Percentiles rank a stretch among this genome's conserved stretches.
These are phyloP conservation scores for Yamadazyma diddensiae DNA, from an alignment of 1,139 yeast species.

Conservation along the genomic window DNA sequence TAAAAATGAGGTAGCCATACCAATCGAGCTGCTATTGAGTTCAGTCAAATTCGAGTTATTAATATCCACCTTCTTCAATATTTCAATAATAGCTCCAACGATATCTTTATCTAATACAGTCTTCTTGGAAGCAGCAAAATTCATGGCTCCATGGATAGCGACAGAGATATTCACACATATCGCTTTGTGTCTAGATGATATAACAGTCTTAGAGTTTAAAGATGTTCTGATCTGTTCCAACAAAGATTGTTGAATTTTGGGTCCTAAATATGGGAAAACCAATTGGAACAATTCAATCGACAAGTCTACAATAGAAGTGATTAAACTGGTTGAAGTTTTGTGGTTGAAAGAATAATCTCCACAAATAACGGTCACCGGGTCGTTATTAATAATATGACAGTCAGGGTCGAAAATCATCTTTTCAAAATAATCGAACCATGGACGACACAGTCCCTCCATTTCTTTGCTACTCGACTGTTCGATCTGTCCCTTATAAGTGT, in stretches of 20 bases:
- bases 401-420: conserved; percentile 21
- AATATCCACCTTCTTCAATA: conserved; percentile 48
- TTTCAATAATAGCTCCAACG: conserved; percentile 51
- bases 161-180: conserved; percentile 59
- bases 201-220: conserved; percentile 26
- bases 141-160: conserved; percentile 59
- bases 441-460: conserved; percentile 3
- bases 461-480: conserved; percentile 8
- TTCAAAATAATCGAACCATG: conserved; percentile 39
- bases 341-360: conserved; percentile 25
- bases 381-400: conserved; percentile 31
- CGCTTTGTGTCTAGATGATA: conserved; percentile 43
- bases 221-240: conserved; percentile 73
- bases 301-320: conserved; percentile 65
- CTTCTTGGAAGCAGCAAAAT: conserved; percentile 26
- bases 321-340: conserved; percentile 28
- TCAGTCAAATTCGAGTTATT: conserved; percentile 38
- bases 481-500: conserved; percentile 5
- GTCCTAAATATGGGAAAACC: conserved; percentile 70
- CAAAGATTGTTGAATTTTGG: conserved; percentile 81
- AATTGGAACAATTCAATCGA: conserved; percentile 75
- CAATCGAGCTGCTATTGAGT: conserved; percentile 66
- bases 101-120: conserved; percentile 42
- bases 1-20: conserved; percentile 48
- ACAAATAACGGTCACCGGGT: conserved; percentile 30